phyloP scores from a whole-genome alignment of 139 green algal species.

The Axilococcus clingmanii region DNA sequence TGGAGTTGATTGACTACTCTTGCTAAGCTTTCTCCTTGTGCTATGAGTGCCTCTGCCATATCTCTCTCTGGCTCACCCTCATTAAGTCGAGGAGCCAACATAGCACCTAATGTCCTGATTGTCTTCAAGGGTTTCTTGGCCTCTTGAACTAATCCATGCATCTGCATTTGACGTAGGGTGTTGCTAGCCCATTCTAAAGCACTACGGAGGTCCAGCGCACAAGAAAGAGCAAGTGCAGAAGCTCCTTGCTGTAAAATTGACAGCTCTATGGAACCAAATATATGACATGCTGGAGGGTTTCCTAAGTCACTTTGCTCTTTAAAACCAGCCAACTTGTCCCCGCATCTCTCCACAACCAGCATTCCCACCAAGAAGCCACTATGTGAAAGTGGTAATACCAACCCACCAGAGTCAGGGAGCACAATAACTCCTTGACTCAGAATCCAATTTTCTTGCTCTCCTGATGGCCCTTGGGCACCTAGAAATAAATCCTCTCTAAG shows the following conservation, averaged over 20 bases:
- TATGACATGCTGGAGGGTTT: constrained; percentile 5
- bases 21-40: constrained; percentile 44
- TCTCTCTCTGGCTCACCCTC: constrained; percentile 40
- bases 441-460: constrained; percentile 38
- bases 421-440: constrained; percentile 39
- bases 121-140: constrained; percentile 41
- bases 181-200: constrained; percentile 26
- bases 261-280: constrained; percentile 21
- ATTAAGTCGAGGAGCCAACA: constrained; percentile 45
- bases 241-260: constrained; percentile 33
- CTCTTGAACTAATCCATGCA: constrained; percentile 32
- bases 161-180: constrained; percentile 16
- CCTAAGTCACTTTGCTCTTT: background rate
- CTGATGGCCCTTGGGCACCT: constrained; percentile 7
- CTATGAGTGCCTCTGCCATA: constrained; percentile 47
- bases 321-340: background rate
- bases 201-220: constrained; percentile 46
- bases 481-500: constrained; percentile 9
- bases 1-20: constrained; percentile 51
- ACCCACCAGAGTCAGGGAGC: constrained; percentile 36
- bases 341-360: constrained; percentile 37
- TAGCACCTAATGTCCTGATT: constrained; percentile 48
- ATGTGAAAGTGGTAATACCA: constrained; percentile 51
- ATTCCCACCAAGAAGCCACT: constrained; percentile 43
- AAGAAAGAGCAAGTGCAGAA: constrained; percentile 37